Base-by-base conservation (phyloP, 768 basidiomycete species). In the Daedaleopsis nitida region DNA sequence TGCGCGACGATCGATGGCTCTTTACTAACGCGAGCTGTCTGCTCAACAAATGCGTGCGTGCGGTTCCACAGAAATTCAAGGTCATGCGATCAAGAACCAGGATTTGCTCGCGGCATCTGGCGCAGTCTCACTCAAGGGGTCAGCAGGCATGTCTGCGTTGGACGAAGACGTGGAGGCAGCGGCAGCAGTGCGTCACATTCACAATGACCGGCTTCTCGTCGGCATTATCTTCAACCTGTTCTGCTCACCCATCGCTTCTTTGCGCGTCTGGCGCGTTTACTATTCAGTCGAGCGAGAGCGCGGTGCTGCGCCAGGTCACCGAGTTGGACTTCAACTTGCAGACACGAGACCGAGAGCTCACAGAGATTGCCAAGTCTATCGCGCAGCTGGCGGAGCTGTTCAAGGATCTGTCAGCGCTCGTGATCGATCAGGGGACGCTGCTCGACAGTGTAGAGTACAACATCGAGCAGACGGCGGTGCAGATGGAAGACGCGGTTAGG, bases 381-480 rank as follows among this genome's bases (percentile, higher is more conserved):
- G 85, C 91, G 44, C 85, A 86, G 47, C 82, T 99, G 32, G 96
- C 96, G 1, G 96, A 96, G 69, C 83, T 99, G 53, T 99, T 99
- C 83, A 94, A 96, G 69, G 97, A 99, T 72, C 81, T 99, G 49
- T 91, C 91, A 14, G 83, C 83, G 38, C 85, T 99, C 57, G 94
- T 99, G 60, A 98, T 98, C 64, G 97, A 98, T 76, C 97, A 99
- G 70, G 97, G 97, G 32, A 98, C 96, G 32, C 83, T 99, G 35
- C 82, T 98, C 57, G 97, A 98, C 75, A 94, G 93, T 39, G 84
- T 98, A 58, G 97, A 99, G 75, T 99, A 94, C 77, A 99, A 99
- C 72, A 91, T 99, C 55, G 94, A 98, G 74, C 89, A 92, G 73
- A 92, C 96, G 5, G 89, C 89, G 17, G 83, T 84, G 35, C 86